Base-by-base conservation (phyloP, 805 yeast genomes). In the Lachancea sp. region DNA sequence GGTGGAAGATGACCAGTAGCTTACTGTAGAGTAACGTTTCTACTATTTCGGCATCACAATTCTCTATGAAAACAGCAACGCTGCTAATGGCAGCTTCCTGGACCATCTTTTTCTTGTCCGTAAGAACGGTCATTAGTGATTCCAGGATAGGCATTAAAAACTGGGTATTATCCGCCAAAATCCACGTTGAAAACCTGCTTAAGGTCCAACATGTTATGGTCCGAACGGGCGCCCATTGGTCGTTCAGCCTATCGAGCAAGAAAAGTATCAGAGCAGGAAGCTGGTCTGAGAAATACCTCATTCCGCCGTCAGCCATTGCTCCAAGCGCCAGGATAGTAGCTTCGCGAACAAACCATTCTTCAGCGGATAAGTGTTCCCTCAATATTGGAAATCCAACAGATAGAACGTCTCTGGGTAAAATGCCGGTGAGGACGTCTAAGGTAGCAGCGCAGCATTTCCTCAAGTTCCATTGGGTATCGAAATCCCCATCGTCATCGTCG, bases 181-280 rank as follows among this genome's bases (percentile, higher is more conserved):
- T 81, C 95, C 96, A 88, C 2, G 73, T 54, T 0, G 92, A 74
- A 58, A 82, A 92, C 41, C 97, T 72, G 32, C 95, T 82, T 34
- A 92, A 65, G 0, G 97, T 85, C 98, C 98, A 92, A 67, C 97
- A 90, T 0, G 96, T 69, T 38, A 92, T 92, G 61, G 87, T 95
- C 49, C 97, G 74, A 4, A 92, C 95, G 16, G 95, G 75, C 7
- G 95, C 80, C 62, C 88, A 82, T 4, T 61, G 53, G 59, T 89
- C 97, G 40, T 70, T 69, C 44, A 89, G 65, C 53, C 94, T 71
- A 42, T 87, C 86, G 20, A 88, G 88, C 45, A 92, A 69, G 56
- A 80, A 88, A 26, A 96, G 96, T 24, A 90, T 78, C 34, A 92
- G 66, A 21, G 78, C 74, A 2, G 96, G 95, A 29, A 92, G 67